A percentile compares a stretch with the other conserved stretches of the same genome.
phyloP scores from a whole-genome alignment of 768 basidiomycete genomes.

The Suillus occidentalis region DNA sequence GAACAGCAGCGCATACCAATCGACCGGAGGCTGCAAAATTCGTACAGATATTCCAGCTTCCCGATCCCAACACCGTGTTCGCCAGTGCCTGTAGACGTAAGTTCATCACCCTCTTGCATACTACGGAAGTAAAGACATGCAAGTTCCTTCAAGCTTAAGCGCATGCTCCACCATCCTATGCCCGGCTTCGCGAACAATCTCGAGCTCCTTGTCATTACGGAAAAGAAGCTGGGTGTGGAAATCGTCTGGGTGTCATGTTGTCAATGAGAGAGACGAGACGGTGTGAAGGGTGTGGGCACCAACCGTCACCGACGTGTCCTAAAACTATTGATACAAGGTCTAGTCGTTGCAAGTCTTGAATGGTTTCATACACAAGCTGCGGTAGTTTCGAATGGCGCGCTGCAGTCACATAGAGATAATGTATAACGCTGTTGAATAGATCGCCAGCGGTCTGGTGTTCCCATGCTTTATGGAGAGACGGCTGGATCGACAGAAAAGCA shows the following conservation, averaged over 20 bases:
- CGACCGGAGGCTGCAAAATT: slow-evolving; percentile 58
- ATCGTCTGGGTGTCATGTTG: slow-evolving; percentile 35
- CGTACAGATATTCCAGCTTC: slow-evolving; percentile 75
- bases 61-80: slow-evolving; percentile 90
- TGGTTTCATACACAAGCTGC: slow-evolving; percentile 65
- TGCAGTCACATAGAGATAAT: slow-evolving; percentile 41
- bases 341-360: slow-evolving; percentile 58
- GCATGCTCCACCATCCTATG: slow-evolving; percentile 66
- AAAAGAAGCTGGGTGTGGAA: slow-evolving; percentile 58
- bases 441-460: slow-evolving; percentile 62
- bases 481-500: slow-evolving; percentile 44
- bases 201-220: slow-evolving; percentile 53
- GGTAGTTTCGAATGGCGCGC: slow-evolving; percentile 65
- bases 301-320: slow-evolving; percentile 76
- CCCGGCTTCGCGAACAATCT: slow-evolving; percentile 43
- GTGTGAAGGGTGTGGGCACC: slow-evolving; percentile 28
- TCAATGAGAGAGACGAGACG: neutral
- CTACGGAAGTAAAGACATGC: slow-evolving; percentile 35
- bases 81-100: slow-evolving; percentile 54
- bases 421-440: slow-evolving; percentile 45
- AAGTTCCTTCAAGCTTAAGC: slow-evolving; percentile 72
- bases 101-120: neutral
- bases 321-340: slow-evolving; percentile 67
- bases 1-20: slow-evolving; percentile 49
- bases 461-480: slow-evolving; percentile 52